Conservation (phyloP, 2,329 filamentous ascomycete genomes). For the Parastagonospora avenae region DNA sequence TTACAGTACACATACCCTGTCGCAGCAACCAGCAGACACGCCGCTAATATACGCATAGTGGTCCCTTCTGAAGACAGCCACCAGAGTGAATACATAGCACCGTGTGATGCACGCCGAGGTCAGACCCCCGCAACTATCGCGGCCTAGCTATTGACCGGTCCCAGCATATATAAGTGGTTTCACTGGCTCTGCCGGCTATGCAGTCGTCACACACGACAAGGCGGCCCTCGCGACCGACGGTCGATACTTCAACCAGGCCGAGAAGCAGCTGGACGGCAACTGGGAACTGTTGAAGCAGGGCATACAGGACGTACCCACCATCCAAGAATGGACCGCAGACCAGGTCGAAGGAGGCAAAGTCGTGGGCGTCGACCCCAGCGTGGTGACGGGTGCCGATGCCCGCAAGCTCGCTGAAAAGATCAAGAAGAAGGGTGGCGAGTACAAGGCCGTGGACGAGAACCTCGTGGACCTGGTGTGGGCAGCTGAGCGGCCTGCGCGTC, state of each 20-base stretch:
- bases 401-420: conserved; percentile 84
- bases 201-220: conserved; percentile 82
- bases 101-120: conserved; percentile 88
- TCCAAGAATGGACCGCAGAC: conserved; percentile 93
- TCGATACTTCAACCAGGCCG: conserved; percentile 96
- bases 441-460: conserved; percentile 79
- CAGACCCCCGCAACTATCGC: conserved; percentile 24
- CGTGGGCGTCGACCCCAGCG: conserved; percentile 87
- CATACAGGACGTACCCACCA: conserved; percentile 90
- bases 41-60: conserved; percentile 64
- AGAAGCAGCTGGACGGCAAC: conserved; percentile 86
- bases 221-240: conserved; percentile 93
- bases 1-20: conserved; percentile 68
- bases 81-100: conserved; percentile 96
- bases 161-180: conserved; percentile 88
- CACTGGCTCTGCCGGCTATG: conserved; percentile 91
- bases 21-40: neutral
- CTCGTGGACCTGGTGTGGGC: conserved; percentile 93
- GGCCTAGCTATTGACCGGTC: conserved; percentile 31
- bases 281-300: conserved; percentile 94
- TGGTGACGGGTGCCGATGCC: conserved; percentile 76
- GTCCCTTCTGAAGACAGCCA: conserved; percentile 97
- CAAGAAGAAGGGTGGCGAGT: conserved; percentile 80
- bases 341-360: conserved; percentile 84
- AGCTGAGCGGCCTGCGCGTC: conserved; percentile 71